These are phyloP conservation scores for Candida ficus DNA, from an alignment of 805 yeast genomes.

Conservation along the genomic window DNA sequence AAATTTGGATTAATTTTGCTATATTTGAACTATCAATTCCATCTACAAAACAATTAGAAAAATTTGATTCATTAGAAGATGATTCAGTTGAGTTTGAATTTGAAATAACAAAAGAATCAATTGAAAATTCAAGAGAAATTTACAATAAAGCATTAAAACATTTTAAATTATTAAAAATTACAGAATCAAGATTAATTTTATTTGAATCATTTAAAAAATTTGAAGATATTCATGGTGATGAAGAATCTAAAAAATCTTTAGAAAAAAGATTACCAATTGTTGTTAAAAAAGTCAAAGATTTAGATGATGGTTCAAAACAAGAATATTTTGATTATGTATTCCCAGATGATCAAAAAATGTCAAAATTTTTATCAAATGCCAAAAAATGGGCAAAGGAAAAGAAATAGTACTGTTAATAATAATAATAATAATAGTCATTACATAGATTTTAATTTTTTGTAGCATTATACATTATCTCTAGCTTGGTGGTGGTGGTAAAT, in stretches of 20 bases:
- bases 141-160: conserved; percentile 49
- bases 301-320: conserved; percentile 42
- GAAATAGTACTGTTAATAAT: conserved; percentile 1
- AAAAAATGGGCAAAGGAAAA: conserved; percentile 40
- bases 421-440: no score
- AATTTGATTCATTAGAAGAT: conserved; percentile 28
- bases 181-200: conserved; percentile 45
- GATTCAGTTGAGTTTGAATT: conserved; percentile 46
- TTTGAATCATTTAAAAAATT: conserved; percentile 60
- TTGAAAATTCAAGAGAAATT: conserved; percentile 44
- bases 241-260: conserved; percentile 31
- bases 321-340: conserved; percentile 60
- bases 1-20: conserved; percentile 62
- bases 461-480: background rate
- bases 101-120: conserved; percentile 45
- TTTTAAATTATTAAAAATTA: conserved; percentile 33
- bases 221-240: conserved; percentile 58
- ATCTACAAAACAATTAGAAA: conserved; percentile 42
- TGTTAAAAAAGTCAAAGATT: conserved; percentile 38
- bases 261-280: conserved; percentile 48
- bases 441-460: background rate
- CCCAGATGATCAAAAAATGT: conserved; percentile 50
- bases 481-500: background rate
- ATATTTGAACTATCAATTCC: conserved; percentile 67
- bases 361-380: conserved; percentile 42